phyloP scores from a whole-genome alignment of 2,329 filamentous ascomycete genomes.

The Talaromyces marneffei region DNA sequence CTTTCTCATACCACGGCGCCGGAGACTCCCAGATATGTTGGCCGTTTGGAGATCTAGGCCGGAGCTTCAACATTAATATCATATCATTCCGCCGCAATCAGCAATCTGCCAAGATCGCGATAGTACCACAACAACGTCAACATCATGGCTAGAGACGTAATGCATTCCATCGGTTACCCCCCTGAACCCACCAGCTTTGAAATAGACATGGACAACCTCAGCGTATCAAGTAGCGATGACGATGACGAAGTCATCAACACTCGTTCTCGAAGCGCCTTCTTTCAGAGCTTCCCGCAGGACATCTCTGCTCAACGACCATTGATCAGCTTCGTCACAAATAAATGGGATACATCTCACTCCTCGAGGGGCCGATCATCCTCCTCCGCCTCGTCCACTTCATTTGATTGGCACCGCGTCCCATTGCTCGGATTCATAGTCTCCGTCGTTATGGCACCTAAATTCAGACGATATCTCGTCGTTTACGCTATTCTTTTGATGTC shows the following conservation, averaged over 20 bases:
- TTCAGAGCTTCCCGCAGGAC: conserved; percentile 11
- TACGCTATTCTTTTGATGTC: conserved; percentile 30
- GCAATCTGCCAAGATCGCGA: not conserved
- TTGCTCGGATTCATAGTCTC: conserved; percentile 24
- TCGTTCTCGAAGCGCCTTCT: conserved; percentile 5
- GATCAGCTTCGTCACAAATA: conserved; percentile 36
- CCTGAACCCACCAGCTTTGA: not conserved
- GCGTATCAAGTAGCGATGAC: conserved; percentile 20
- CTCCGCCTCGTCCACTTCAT: not conserved
- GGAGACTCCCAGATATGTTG: not conserved
- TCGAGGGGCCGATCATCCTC: not conserved
- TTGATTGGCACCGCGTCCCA: not conserved
- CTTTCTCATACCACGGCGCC: not conserved
- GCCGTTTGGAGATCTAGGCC: not conserved
- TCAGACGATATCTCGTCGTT: conserved; percentile 36
- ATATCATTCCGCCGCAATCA: conserved; percentile 5
- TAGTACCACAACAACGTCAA: not conserved
- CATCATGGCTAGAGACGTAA: conserved; percentile 9
- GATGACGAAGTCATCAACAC: not conserved
- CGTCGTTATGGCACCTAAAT: conserved; percentile 35
- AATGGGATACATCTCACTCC: conserved; percentile 26
- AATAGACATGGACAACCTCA: conserved; percentile 23
- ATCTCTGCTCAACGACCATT: conserved; percentile 23
- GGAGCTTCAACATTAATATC: not conserved
- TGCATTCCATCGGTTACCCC: not conserved